These are phyloP conservation scores for Pseudogymnoascus sp. DNA, from an alignment of 2,329 filamentous ascomycete genomes.

Conservation along the genomic window DNA sequence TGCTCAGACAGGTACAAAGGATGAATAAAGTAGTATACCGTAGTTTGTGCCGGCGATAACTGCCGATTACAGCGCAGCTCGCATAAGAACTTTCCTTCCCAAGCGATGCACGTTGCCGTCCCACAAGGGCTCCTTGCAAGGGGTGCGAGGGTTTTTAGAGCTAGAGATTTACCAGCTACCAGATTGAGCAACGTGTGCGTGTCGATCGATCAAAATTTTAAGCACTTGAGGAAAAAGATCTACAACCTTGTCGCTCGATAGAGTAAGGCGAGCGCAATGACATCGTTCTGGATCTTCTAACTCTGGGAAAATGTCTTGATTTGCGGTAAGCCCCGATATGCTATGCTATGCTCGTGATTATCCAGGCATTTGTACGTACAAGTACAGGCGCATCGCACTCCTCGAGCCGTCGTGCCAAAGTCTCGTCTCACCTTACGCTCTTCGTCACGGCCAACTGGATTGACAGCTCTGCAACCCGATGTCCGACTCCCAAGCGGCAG, in stretches of 20 bases:
- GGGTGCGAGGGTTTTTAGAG: not conserved
- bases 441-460: not conserved
- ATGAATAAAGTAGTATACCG: too few species aligned
- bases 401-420: not conserved
- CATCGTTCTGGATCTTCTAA: not conserved
- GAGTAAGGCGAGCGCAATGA: not conserved
- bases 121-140: not conserved
- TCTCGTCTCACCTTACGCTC: not conserved
- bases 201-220: not conserved
- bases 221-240: not conserved
- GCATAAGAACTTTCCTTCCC: not conserved
- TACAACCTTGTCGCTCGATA: not conserved
- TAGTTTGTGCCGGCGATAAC: not conserved
- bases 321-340: not conserved
- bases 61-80: not conserved
- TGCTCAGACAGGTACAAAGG: too few species aligned
- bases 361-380: not conserved
- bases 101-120: not conserved
- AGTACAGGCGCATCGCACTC: not conserved
- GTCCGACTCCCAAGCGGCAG: conserved; percentile 14
- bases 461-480: not conserved
- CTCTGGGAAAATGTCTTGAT: not conserved
- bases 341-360: not conserved
- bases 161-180: not conserved
- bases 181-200: not conserved